Base-by-base conservation (phyloP, 106 monocot genomes). In the Apostasia shenzhenica region DNA sequence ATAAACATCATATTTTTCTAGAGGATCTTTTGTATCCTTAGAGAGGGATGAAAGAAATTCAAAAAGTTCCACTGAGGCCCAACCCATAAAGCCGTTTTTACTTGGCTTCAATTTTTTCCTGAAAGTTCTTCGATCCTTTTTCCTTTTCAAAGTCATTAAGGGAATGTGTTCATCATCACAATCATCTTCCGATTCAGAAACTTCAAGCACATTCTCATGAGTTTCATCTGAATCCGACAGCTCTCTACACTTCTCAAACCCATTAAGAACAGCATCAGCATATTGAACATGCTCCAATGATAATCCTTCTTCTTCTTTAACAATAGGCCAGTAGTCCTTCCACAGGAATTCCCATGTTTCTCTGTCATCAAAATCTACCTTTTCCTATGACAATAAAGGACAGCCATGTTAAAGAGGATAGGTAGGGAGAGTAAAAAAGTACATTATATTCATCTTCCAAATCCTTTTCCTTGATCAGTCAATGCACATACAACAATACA, bases 61-160 rank as follows among this genome's bases (percentile, higher is more conserved):
- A 10, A 81, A 62, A 9, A 99, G 80, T 56, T 85, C 83, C 61
- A 73, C 71, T 51, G 99, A 87, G 48, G 79, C 92, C 99, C 92
- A 93, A 6, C 87, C 81, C 67, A 53, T 70, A 70, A 78, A 92
- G 4, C 59, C 78, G 62, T 69, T 87, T 72, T 72, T 88, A 26
- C 63, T 73, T 39, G 38, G 54, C 57, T 75, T 84, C 74, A 48
- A 37, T 49, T 65, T 65, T 47, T 78, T 91, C 5, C 46, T 26
- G 39, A 62, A 41, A 50, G 51, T 54, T 64, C 67, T 78, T 59
- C 70, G 74, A 59, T 51, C 44, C 55, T 43, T 14, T 79, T 68
- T 75, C 40, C n/a, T 59, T 52, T 68, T 76, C 40, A 58, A 52
- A 40, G 52, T 56, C 14, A 62, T 58, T 50, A 73, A 57, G 26